Evolutionary conservation across 148 eudicot species (phyloP).

Genomic region (Drosera capensis): DNA sequence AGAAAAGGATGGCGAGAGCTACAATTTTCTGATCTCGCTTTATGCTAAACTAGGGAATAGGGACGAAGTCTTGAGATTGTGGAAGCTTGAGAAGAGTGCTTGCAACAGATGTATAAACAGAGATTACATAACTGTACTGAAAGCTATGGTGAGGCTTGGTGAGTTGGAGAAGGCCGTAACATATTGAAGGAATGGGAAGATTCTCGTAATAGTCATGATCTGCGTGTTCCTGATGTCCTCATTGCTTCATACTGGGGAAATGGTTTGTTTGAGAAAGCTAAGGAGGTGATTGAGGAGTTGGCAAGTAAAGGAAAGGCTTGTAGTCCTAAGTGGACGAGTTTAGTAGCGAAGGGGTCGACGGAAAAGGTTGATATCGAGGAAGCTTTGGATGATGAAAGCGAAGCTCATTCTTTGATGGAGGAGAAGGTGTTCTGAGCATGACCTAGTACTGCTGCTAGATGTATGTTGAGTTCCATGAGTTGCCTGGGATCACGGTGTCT

Average conservation of each 20-base stretch:
- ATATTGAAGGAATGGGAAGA: slow-evolving; percentile 63
- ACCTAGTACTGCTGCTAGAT: no score
- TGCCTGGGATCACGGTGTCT: no score
- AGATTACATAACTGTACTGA: slow-evolving; percentile 57
- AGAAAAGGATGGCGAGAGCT: slow-evolving; percentile 51
- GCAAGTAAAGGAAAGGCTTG: slow-evolving; percentile 20
- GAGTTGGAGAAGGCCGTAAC: slow-evolving; percentile 52
- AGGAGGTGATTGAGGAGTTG: slow-evolving; percentile 35
- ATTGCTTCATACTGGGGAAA: slow-evolving; percentile 31
- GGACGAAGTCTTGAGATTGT: slow-evolving; percentile 58
- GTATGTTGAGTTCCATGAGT: no score
- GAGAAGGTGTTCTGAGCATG: no score
- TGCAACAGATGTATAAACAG: slow-evolving; percentile 54
- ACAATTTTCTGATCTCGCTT: slow-evolving; percentile 65
- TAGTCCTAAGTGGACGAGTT: slow-evolving; percentile 40
- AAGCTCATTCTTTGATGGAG: slow-evolving; percentile 22
- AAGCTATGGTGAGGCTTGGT: slow-evolving; percentile 47
- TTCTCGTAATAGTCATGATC: slow-evolving; percentile 60
- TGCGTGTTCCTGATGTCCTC: slow-evolving; percentile 40
- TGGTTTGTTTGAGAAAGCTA: slow-evolving; percentile 49
- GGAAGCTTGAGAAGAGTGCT: slow-evolving; percentile 56
- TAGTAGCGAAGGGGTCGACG: slow-evolving; percentile 35
- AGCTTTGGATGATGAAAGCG: slow-evolving; percentile 36
- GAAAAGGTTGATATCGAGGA: slow-evolving; percentile 38
- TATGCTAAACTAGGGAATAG: slow-evolving; percentile 44